Percentiles rank a stretch among this genome's conserved stretches.
phyloP scores from a whole-genome alignment of 83 land plant species.

The Thuja plicata region DNA sequence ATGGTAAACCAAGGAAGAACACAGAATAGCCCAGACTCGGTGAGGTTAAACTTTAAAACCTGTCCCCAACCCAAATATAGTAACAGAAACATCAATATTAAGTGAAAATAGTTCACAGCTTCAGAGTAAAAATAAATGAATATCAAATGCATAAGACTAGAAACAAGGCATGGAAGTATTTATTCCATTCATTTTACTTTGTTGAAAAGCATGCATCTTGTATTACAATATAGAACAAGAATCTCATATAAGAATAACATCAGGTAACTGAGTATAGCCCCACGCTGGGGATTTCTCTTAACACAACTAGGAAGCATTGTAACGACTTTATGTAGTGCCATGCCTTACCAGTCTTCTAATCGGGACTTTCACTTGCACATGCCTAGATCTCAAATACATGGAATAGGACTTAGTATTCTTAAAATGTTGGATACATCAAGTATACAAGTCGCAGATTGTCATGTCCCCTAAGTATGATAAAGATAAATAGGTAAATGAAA shows the following conservation, averaged over 20 bases:
- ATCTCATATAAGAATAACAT: neutral
- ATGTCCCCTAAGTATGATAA: no score
- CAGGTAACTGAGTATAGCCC: neutral
- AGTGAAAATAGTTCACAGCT: neutral
- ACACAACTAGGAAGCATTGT: neutral
- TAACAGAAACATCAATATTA: neutral
- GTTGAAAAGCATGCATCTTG: neutral
- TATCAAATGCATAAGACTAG: neutral
- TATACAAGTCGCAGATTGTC: neutral
- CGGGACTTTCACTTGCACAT: neutral
- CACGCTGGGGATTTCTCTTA: neutral
- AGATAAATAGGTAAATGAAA: no score
- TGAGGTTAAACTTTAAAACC: conserved; percentile 97
- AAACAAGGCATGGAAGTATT: neutral
- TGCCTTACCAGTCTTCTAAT: neutral
- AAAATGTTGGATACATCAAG: no score
- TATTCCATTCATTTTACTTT: neutral
- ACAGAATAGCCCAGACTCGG: conserved; percentile 91
- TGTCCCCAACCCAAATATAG: conserved; percentile 25
- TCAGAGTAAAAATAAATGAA: neutral
- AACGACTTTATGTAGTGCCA: neutral
- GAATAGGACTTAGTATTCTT: neutral
- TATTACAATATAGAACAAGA: neutral
- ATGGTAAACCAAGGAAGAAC: conserved; percentile 98
- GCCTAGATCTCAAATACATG: neutral